Base-by-base conservation (phyloP, 129 eudicot species). In the Apium graveolens region DNA sequence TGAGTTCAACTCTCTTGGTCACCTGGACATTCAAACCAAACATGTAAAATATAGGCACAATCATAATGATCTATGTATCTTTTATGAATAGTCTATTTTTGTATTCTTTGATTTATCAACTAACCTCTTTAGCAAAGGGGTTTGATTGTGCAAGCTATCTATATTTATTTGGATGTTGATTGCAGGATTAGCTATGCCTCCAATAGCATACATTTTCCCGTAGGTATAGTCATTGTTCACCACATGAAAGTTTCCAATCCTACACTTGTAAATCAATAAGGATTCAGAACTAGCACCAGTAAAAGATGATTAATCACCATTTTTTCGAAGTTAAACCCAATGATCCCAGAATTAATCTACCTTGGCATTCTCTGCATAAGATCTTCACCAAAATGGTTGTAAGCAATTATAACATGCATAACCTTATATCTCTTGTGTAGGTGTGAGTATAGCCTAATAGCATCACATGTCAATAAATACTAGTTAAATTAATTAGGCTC, bases 361-460 rank as follows among this genome's bases (percentile, higher is more conserved):
- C 98, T 90, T 72, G 99, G 99, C 99, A 95, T 92, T 84, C 99
- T 90, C 88, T 95, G 99, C 29, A 95, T 89, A 46, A 95, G 89
- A 37, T 97, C 98, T 77, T 90, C 96, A 1, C 98, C 98, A 62
- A 95, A 95, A 85, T 95, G 99, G 80, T 95, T 95, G 90, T 84
- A 95, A 66, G 99, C 99, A 21, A 95, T 91, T 51, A 97, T 95
- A 17, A 92, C 99, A 77, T 92, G 97, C 99, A 95, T 92, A 5
- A 74, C 74, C 89, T 86, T 95, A 79, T n/a, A n/a, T 95, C 99
- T 68, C 92, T 83, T 21, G 81, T 46, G 49, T 95, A 95, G 24
- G 94, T 73, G 75, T 95, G 97, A 5, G 92, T 89, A 78, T 95
- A 97, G n/a, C 99, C 99, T 76, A 95, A 82, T 48, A 95, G 83